Conservation (phyloP, 768 basidiomycete species). For the Gloeostereum incarnatum region DNA sequence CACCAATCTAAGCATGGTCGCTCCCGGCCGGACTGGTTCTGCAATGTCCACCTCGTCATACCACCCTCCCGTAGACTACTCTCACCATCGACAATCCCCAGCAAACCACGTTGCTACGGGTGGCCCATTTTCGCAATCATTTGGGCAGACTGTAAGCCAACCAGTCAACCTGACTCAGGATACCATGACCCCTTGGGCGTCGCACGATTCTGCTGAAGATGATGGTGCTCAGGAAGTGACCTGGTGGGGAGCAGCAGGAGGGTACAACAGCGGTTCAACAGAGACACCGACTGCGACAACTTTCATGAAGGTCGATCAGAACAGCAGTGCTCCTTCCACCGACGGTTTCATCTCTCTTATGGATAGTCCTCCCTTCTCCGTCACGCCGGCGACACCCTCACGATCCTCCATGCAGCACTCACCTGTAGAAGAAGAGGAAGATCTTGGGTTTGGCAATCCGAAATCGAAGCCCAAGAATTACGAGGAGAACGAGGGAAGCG, state of each 20-base stretch:
- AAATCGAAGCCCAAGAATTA: slow-evolving; percentile 30
- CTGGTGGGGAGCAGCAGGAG: slow-evolving; percentile 70
- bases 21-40: slow-evolving; percentile 58
- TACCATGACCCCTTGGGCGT: slow-evolving; percentile 21
- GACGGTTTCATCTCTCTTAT: slow-evolving; percentile 79
- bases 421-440: slow-evolving; percentile 68
- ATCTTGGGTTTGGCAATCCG: slow-evolving; percentile 85
- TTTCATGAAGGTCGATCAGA: slow-evolving; percentile 48
- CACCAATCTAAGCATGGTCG: slow-evolving; percentile 27
- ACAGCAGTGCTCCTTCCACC: slow-evolving; percentile 26
- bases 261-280: slow-evolving; percentile 21
- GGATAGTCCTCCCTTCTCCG: slow-evolving; percentile 46
- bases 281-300: slow-evolving; percentile 62
- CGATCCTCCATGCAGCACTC: slow-evolving; percentile 8
- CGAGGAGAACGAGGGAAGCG: slow-evolving; percentile 17
- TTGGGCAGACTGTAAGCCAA: slow-evolving; percentile 14
- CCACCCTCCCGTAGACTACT: slow-evolving; percentile 74
- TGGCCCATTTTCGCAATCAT: slow-evolving; percentile 38
- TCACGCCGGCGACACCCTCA: slow-evolving; percentile 17
- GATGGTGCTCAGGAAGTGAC: slow-evolving; percentile 28
- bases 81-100: slow-evolving; percentile 47
- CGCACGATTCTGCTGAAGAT: slow-evolving; percentile 11
- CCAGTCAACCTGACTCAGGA: slow-evolving; percentile 7
- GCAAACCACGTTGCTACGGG: slow-evolving; percentile 29
- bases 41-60: slow-evolving; percentile 66